Conservation (phyloP, 2,329 filamentous ascomycete genomes). For the Arthrobotrys sinensis region DNA sequence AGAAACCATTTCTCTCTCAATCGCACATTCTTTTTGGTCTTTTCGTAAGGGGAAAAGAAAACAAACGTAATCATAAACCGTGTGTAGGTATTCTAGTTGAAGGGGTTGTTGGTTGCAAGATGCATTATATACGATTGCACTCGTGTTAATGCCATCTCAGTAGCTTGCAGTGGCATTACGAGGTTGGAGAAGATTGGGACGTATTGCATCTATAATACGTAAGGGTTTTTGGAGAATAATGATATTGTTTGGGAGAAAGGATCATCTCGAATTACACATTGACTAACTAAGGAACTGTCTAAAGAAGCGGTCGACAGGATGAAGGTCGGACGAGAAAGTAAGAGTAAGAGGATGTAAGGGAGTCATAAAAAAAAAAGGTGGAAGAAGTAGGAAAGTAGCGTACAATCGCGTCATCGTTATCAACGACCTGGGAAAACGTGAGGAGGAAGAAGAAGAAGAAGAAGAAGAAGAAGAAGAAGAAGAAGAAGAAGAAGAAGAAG, state of each 20-base stretch:
- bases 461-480: constrained; percentile 61
- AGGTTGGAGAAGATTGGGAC: no score
- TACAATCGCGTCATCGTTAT: constrained; percentile 12
- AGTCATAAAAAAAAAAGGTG: not conserved
- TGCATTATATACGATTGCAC: no score
- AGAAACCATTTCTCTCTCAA: no score
- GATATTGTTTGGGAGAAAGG: not conserved
- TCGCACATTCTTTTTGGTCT: no score
- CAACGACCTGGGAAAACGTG: not conserved
- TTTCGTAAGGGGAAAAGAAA: no score
- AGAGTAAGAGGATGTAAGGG: not conserved
- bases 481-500: constrained; percentile 42
- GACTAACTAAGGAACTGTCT: constrained; percentile 20
- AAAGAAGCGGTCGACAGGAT: constrained; percentile 1
- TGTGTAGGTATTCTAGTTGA: no score
- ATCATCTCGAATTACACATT: constrained; percentile 30
- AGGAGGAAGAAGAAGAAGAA: constrained; percentile 17
- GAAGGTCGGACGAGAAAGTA: not conserved
- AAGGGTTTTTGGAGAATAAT: not conserved
- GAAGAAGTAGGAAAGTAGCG: not conserved
- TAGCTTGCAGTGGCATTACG: no score
- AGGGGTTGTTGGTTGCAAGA: no score
- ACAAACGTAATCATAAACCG: no score
- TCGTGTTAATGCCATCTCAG: no score
- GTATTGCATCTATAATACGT: no score